Evolutionary conservation across 495 filamentous ascomycete species (phyloP).

Genomic region (Hypoxylon trugodes): DNA sequence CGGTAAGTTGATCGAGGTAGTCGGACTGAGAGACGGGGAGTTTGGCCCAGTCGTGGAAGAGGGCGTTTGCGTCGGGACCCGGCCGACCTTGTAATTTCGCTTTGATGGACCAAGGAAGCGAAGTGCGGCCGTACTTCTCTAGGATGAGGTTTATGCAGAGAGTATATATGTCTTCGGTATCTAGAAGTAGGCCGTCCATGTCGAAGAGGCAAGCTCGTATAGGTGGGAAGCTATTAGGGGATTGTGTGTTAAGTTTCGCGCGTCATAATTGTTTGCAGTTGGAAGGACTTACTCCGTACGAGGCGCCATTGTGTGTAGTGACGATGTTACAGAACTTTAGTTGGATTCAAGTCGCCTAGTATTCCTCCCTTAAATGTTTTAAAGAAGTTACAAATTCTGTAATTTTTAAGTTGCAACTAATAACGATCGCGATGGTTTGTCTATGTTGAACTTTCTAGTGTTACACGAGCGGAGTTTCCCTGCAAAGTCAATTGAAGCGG

Average conservation of each 20-base stretch:
- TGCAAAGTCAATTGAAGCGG: background rate
- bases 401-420: too few relatives aligned
- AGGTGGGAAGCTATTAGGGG: constrained; percentile 67
- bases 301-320: constrained; percentile 47
- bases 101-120: constrained; percentile 92
- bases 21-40: constrained; percentile 76
- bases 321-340: background rate
- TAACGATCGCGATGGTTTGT: background rate
- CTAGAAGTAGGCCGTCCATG: constrained; percentile 95
- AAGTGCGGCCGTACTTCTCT: constrained; percentile 71
- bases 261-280: background rate
- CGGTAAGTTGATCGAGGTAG: constrained; percentile 64
- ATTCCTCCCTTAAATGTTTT: too few relatives aligned
- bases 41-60: constrained; percentile 78
- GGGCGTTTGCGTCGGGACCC: constrained; percentile 65
- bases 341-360: background rate
- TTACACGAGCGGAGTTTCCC: too few relatives aligned
- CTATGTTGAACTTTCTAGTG: too few relatives aligned
- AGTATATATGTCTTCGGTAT: constrained; percentile 94
- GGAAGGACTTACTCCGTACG: constrained; percentile 51
- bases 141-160: constrained; percentile 83
- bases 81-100: constrained; percentile 95
- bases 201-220: constrained; percentile 96
- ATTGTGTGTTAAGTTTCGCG: constrained; percentile 15
- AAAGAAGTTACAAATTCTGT: too few relatives aligned